These are phyloP conservation scores for Mycena kentingensis DNA, from an alignment of 768 basidiomycete genomes.

Conservation along the genomic window DNA sequence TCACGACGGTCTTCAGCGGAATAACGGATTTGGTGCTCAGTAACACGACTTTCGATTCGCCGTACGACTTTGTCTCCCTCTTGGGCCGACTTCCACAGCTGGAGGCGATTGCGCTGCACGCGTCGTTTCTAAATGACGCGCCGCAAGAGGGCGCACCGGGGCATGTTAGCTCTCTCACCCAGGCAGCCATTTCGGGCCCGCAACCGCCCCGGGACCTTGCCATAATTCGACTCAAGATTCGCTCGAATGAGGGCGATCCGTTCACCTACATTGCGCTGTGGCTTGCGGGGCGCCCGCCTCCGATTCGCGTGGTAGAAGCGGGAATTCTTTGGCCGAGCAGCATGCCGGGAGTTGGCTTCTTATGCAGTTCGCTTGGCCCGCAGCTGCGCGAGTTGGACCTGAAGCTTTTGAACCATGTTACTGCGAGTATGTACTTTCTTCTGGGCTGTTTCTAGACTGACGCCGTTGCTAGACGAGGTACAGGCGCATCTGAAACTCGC, in stretches of 20 bases:
- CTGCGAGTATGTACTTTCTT: conserved; percentile 2
- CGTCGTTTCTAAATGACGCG: background rate
- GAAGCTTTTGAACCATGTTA: conserved; percentile 3
- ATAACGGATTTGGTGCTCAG: conserved; percentile 2
- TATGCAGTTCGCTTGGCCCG: conserved; percentile 5
- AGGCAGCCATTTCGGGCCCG: background rate
- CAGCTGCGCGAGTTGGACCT: conserved; percentile 7
- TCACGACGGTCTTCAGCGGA: background rate
- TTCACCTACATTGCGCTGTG: background rate
- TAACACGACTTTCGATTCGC: background rate
- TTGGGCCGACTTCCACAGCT: conserved; percentile 1
- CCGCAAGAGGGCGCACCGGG: background rate
- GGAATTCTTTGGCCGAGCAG: background rate
- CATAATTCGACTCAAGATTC: background rate
- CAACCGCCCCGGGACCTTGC: background rate
- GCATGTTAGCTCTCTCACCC: too few relatives aligned
- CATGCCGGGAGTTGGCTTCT: conserved; percentile 1
- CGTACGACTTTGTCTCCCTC: background rate
- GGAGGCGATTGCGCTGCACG: background rate
- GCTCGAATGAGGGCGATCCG: background rate
- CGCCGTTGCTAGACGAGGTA: conserved; percentile 2
- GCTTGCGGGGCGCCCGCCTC: background rate
- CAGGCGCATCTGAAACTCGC: conserved; percentile 8
- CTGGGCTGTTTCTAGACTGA: background rate
- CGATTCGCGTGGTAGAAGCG: conserved; percentile 2